phyloP scores from a whole-genome alignment of 2,329 filamentous ascomycete species.

The Laburnicola sp. region DNA sequence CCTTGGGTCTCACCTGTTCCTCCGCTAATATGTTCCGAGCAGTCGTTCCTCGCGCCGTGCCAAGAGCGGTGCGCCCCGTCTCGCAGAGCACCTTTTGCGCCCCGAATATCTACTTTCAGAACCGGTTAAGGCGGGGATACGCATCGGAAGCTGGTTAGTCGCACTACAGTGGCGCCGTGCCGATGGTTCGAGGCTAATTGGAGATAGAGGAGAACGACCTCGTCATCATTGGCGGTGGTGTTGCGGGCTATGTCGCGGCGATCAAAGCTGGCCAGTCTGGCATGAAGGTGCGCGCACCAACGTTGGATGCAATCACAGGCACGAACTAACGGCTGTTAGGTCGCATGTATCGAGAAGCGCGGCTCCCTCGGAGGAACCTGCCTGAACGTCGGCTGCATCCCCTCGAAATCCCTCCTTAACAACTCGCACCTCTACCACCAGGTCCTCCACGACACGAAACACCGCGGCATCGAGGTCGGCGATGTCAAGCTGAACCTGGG shows the following conservation, averaged over 20 bases:
- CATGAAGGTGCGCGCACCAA: conserved; percentile 69
- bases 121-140: conserved; percentile 58
- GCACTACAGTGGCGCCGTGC: conserved; percentile 22
- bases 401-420: conserved; percentile 98
- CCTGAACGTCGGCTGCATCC: conserved; percentile 98
- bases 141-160: conserved; percentile 57
- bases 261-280: conserved; percentile 99
- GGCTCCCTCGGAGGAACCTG: conserved; percentile 93
- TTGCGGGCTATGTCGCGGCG: conserved; percentile 96
- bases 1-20: conserved; percentile 24
- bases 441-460: conserved; percentile 94
- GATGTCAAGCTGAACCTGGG: conserved; percentile 94
- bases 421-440: conserved; percentile 99
- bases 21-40: conserved; percentile 55
- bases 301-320: neutral
- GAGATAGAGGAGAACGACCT: conserved; percentile 86
- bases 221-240: conserved; percentile 96
- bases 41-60: conserved; percentile 54
- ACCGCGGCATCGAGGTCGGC: conserved; percentile 94
- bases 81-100: conserved; percentile 46
- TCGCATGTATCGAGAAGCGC: conserved; percentile 97
- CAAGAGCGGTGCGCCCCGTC: conserved; percentile 47
- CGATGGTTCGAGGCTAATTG: conserved; percentile 39
- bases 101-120: conserved; percentile 53
- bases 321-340: conserved; percentile 56